Evolutionary conservation across 805 yeast species (phyloP), one percentile per base, ranked within the genome.

Genomic region (Candida argentea): DNA sequence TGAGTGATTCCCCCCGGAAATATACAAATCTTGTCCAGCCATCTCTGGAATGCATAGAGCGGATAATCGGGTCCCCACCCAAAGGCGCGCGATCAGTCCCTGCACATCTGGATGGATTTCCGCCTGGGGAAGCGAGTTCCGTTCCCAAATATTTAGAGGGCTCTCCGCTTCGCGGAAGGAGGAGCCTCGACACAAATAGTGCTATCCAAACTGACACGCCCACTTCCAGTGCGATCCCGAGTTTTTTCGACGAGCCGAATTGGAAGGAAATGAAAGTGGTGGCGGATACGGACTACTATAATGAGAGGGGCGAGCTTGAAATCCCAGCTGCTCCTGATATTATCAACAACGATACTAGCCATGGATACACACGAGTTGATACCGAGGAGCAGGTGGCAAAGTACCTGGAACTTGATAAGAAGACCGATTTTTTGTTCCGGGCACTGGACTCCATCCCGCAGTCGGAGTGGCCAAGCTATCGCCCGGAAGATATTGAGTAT

Each of bases 251-350:
- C 26, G 57, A 62, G 9, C 26, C 55, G 5, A 77, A 67, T 16
- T 91, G 98, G 98, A 76, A 80, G 44, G 73, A 81, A 11, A 86
- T 91, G 84, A 79, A 81, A 24, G 76, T 89, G 0, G 76, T 84
- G 16, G 75, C 94, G 3, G 73, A 77, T 27, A 65, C 71, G 32
- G 84, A 84, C 36, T 68, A 84, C 23, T 89, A 84, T 48, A 83
- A 89, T 44, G 82, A 84, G 15, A 72, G 70, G 42, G 96, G 91
- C 4, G 73, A 75, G 32, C 54, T 76, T 14, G 68, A 76, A 27
- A 59, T 73, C 14, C 10, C 20, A 8, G 20, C 10, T 18, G 20
- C 20, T 10, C 20, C 20, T 8, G 37, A 46, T 4, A 34, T 44
- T 4, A 46, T 42, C 12, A 30, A 36, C 13, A 36, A 28, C 1